phyloP scores from a whole-genome alignment of 129 eudicot species.

The Mikania micrantha region DNA sequence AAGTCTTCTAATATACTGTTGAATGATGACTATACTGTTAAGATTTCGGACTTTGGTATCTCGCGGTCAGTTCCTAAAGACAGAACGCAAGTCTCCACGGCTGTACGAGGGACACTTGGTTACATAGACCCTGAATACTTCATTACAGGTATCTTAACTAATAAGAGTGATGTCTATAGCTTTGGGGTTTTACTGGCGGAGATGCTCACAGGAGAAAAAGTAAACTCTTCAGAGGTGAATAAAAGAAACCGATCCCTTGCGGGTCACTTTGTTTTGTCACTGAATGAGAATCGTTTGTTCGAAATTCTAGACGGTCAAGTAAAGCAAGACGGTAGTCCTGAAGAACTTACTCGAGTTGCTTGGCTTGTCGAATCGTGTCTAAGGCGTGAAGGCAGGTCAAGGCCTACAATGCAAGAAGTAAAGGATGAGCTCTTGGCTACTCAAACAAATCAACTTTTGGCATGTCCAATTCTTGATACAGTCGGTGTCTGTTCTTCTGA shows the following conservation, averaged over 20 bases:
- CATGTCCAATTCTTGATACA: too few relatives aligned
- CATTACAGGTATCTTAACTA: constrained; percentile 13
- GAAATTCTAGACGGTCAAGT: constrained; percentile 16
- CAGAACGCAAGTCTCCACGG: not conserved
- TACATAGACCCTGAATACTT: constrained; percentile 29
- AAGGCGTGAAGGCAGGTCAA: constrained; percentile 9
- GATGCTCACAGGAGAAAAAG: constrained; percentile 20
- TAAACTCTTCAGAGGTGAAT: not conserved
- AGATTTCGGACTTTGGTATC: constrained; percentile 16
- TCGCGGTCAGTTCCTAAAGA: too few relatives aligned
- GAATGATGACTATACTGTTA: constrained; percentile 5
- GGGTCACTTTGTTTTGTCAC: constrained; percentile 8
- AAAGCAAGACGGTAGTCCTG: constrained; percentile 15
- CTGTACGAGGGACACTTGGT: constrained; percentile 20
- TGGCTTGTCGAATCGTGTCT: constrained; percentile 12
- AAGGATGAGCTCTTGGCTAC: constrained; percentile 1
- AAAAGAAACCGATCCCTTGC: not conserved
- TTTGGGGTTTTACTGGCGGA: constrained; percentile 29
- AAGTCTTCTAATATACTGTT: constrained; percentile 21
- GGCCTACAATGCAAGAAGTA: constrained; percentile 24
- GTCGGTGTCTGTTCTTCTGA: too few relatives aligned
- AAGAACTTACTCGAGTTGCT: constrained; percentile 1
- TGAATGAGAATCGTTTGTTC: not conserved
- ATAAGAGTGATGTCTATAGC: constrained; percentile 28
- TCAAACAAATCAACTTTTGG: not conserved